Evolutionary conservation across 768 basidiomycete species (phyloP).

Genomic region (Pulveroboletus frians): DNA sequence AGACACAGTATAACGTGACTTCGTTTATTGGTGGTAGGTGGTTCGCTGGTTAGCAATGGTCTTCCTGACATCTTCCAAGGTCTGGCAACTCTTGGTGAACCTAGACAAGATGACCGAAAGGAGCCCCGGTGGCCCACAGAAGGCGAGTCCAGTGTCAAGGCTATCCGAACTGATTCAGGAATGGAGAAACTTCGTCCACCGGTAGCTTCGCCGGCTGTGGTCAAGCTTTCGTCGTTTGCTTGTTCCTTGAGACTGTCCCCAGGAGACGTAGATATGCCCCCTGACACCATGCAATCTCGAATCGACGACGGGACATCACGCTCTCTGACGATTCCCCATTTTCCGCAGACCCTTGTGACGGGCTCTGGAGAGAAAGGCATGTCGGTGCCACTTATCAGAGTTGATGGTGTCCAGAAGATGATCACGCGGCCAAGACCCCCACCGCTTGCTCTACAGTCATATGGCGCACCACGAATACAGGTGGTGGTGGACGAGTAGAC

Average conservation of each 20-base stretch:
- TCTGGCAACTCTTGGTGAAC: slow-evolving; percentile 28
- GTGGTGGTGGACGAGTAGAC: slow-evolving; percentile 16
- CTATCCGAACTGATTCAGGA: background rate
- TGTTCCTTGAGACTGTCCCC: background rate
- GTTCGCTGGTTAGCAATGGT: background rate
- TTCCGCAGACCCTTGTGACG: slow-evolving; percentile 12
- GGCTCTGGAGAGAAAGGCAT: slow-evolving; percentile 22
- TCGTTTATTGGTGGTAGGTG: slow-evolving; percentile 59
- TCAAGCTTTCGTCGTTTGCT: background rate
- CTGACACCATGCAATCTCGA: background rate
- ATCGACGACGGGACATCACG: slow-evolving; percentile 5
- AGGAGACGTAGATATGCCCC: background rate
- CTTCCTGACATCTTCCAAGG: slow-evolving; percentile 23
- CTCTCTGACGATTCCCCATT: slow-evolving; percentile 19
- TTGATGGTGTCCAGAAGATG: slow-evolving; percentile 16
- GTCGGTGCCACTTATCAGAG: slow-evolving; percentile 16
- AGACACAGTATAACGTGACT: slow-evolving; percentile 64
- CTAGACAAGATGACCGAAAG: slow-evolving; percentile 7
- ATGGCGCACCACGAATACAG: slow-evolving; percentile 6
- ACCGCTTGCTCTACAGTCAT: slow-evolving; percentile 27
- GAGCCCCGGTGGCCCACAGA: slow-evolving; percentile 4
- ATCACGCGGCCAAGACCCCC: slow-evolving; percentile 42
- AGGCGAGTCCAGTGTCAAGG: background rate
- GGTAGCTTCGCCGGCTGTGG: background rate
- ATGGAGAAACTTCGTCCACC: slow-evolving; percentile 1